Base-by-base conservation (phyloP, 2,329 filamentous ascomycete genomes). In the Paecilomyces dactylethromorphus region DNA sequence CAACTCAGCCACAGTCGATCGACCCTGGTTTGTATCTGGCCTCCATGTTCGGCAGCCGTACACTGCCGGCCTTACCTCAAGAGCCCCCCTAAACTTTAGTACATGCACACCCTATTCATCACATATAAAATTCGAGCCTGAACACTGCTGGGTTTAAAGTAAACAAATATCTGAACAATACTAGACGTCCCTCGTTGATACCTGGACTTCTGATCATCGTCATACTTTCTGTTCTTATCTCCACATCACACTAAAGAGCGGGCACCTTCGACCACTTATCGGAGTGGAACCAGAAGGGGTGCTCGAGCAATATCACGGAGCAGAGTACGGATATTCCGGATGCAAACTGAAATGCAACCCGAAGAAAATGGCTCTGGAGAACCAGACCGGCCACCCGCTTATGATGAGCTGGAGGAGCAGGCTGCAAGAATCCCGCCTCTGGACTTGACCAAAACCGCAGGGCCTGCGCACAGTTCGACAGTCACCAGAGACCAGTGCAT, bases 401-500 rank as follows among this genome's bases (percentile, higher is more conserved):
- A 72, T 58, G 58, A 64, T 11, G 59, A 65, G 54, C 53, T 63
- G 5, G 66, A 67, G 18, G 33, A 60, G 31, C 52, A 61, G 24
- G 54, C 58, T n/a, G 55, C 59, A 10, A 50, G 59, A 5, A 60
- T 73, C n/a, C 69, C 69, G 11, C 62, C 58, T 22, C 58, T 74
- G 18, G 57, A 68, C 51, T 65, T 74, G 22, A 21, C 54, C 15
- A 59, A 59, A 35, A 49, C 7, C 22, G 22, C 50, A 52, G 26
- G 50, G 22, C 13, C 21, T 24, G 21, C 50, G 13, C 21, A n/a
- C 3, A 8, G 7, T 52, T 24, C 50, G 15, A 2, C 53, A 54
- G 15, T 22, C 63, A 11, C 12, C 21, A 11, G 54, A 52, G n/a
- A 66, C 60, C 80, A 85, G 50, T 90, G 87, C 63, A 81, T 90